Base-by-base conservation (phyloP, 345 rosid species). In the Sisymbrium altissimum region DNA sequence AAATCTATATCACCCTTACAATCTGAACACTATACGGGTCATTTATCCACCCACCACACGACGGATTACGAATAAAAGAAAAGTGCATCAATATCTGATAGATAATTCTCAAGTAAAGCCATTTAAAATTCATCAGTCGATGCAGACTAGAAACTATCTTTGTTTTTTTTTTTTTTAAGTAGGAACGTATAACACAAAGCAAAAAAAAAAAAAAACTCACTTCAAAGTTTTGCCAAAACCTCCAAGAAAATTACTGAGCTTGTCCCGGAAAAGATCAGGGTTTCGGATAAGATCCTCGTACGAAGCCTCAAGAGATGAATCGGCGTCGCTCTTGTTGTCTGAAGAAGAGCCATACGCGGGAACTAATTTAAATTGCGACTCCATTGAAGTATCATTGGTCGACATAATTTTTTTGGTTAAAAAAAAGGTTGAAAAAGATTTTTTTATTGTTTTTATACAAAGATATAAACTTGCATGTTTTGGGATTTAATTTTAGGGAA, bases 251-350 rank as follows among this genome's bases (percentile, higher is more conserved):
- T 75, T 74, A 21, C 57, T 46, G 64, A 92, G 83, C 73, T 81
- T 86, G 54, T 85, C 84, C 87, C 81, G 80, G 74, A 89, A 92
- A 81, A 85, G 85, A 33, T 83, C 80, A 8, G 88, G 38, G 41
- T 81, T 83, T 69, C 75, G 85, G 73, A 77, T 73, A 64, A 89
- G 73, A 57, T 88, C 85, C 44, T 84, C 71, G 44, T 79, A 86
- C 45, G 33, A 75, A 58, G 79, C 86, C 1, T 82, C 69, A n/a
- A 78, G 70, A 10, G 84, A 66, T 46, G 89, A 91, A 61, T 80
- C 81, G 23, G 3, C 32, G 11, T 5, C 36, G 17, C 15, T 64
- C 54, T 25, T 21, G 65, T 30, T 67, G 67, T 61, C 53, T 54
- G 79, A 64, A 44, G 70, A 61, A 35, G 72, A 74, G 30, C 81